A percentile compares a stretch with the other conserved stretches of the same genome.
These are phyloP conservation scores for Biscogniauxia sp. DNA, from an alignment of 2,329 filamentous ascomycete genomes.

Conservation along the genomic window DNA sequence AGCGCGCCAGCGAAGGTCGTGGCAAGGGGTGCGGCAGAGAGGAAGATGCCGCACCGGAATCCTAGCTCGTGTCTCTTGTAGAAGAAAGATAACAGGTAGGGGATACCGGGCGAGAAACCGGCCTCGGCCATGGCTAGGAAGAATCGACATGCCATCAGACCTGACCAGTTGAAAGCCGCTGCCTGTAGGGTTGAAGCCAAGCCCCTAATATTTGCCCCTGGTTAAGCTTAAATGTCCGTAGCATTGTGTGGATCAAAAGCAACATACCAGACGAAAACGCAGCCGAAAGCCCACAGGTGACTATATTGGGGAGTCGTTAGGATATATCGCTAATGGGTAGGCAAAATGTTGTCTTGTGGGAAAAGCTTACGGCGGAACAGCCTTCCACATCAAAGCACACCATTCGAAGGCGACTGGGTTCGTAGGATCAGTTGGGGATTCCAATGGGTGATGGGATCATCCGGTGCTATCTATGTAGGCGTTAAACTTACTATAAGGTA, in stretches of 20 bases:
- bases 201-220: conserved; percentile 21
- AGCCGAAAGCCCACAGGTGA: conserved; percentile 28
- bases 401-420: conserved; percentile 39
- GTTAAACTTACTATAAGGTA: conserved; percentile 38
- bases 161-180: conserved; percentile 30
- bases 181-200: conserved; percentile 32
- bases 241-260: background rate
- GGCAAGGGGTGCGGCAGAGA: conserved; percentile 57
- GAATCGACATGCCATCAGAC: conserved; percentile 32
- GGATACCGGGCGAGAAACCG: conserved; percentile 32
- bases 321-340: background rate
- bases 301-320: conserved; percentile 13
- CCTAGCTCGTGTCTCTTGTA: conserved; percentile 45
- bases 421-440: background rate
- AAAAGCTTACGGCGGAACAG: conserved; percentile 37
- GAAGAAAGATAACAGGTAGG: conserved; percentile 36
- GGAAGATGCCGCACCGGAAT: conserved; percentile 35
- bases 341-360: too few relatives aligned
- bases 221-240: background rate
- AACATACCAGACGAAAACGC: conserved; percentile 30
- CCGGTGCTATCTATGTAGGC: background rate
- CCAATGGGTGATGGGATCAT: background rate
- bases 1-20: conserved; percentile 68
- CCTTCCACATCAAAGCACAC: conserved; percentile 42
- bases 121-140: conserved; percentile 33